Evolutionary conservation across 2,329 filamentous ascomycete species (phyloP).

Genomic region (Cladosporium velox): DNA sequence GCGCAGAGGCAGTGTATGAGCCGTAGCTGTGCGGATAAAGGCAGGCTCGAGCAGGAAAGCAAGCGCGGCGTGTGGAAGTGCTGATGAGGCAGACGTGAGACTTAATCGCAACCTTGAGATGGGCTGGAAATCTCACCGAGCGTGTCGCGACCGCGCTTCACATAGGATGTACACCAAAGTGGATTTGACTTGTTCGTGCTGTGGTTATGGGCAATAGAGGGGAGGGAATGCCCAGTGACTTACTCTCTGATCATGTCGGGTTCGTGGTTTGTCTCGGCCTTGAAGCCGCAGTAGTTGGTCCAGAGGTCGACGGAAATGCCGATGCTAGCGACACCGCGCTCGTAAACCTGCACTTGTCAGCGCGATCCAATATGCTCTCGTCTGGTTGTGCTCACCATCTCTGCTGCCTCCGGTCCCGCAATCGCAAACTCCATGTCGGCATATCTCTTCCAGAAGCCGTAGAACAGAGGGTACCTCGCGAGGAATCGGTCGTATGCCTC

Average conservation of each 20-base stretch:
- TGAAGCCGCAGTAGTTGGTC: constrained; percentile 97
- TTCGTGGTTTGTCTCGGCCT: constrained; percentile 95
- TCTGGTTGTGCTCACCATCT: constrained; percentile 68
- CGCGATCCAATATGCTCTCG: constrained; percentile 31
- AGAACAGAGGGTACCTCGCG: constrained; percentile 89
- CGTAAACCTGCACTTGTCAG: constrained; percentile 70
- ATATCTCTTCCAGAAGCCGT: constrained; percentile 99
- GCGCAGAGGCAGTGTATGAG: constrained; percentile 1
- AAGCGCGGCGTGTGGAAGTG: constrained; percentile 24
- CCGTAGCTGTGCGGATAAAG: constrained; percentile 3
- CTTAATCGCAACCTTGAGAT: constrained; percentile 28
- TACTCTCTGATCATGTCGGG: constrained; percentile 98
- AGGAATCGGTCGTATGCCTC: constrained; percentile 91
- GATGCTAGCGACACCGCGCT: constrained; percentile 90
- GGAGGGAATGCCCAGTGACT: constrained; percentile 72
- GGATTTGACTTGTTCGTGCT: constrained; percentile 20
- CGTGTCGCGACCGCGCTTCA: constrained; percentile 6
- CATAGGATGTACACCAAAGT: constrained; percentile 24
- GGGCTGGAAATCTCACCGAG: constrained; percentile 36
- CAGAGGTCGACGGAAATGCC: constrained; percentile 93
- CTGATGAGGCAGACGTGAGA: constrained; percentile 36
- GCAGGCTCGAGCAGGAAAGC: constrained; percentile 22
- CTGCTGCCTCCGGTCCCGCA: constrained; percentile 91
- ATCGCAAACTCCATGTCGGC: constrained; percentile 97
- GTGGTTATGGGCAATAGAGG: constrained; percentile 47